Evolutionary conservation across 2,329 filamentous ascomycete species (phyloP).

Genomic region (Hymenoscyphus infarciens): DNA sequence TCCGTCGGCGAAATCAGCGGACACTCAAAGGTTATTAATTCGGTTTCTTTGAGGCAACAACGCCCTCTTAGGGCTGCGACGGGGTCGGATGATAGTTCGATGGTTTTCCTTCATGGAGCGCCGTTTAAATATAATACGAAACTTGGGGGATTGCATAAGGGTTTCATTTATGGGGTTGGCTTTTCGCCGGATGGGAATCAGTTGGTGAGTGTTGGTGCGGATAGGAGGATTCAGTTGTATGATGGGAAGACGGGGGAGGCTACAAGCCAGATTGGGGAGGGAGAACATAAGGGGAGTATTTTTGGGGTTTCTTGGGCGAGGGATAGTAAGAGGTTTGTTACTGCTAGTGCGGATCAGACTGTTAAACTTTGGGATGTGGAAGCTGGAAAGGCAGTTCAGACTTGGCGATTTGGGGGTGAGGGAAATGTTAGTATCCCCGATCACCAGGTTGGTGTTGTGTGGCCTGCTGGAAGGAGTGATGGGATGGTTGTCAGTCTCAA

Average conservation of each 20-base stretch:
- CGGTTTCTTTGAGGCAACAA: conserved; percentile 84
- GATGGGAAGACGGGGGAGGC: conserved; percentile 93
- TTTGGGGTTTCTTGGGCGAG: conserved; percentile 87
- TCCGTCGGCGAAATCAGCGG: conserved; percentile 91
- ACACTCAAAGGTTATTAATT: conserved; percentile 87
- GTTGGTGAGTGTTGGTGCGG: conserved; percentile 87
- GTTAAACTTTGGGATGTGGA: conserved; percentile 93
- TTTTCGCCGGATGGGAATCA: conserved; percentile 85
- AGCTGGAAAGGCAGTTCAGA: conserved; percentile 70
- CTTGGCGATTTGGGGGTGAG: conserved; percentile 79
- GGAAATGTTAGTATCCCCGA: conserved; percentile 68
- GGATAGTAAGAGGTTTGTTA: conserved; percentile 83
- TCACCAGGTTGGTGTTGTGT: conserved; percentile 93
- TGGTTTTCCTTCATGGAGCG: conserved; percentile 90
- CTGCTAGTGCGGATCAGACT: conserved; percentile 89
- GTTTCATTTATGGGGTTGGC: conserved; percentile 81
- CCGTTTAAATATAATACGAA: conserved; percentile 97
- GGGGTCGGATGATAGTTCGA: conserved; percentile 81
- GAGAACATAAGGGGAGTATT: conserved; percentile 88
- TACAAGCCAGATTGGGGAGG: conserved; percentile 71
- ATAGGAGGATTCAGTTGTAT: conserved; percentile 88
- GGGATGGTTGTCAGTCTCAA: conserved; percentile 87
- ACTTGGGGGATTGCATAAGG: conserved; percentile 72
- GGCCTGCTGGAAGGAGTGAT: conserved; percentile 77
- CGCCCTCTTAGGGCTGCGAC: conserved; percentile 89